Evolutionary conservation across 495 filamentous ascomycete genomes (phyloP), one percentile per base, ranked within the genome.

Genomic region (Aspergillus asperescens): DNA sequence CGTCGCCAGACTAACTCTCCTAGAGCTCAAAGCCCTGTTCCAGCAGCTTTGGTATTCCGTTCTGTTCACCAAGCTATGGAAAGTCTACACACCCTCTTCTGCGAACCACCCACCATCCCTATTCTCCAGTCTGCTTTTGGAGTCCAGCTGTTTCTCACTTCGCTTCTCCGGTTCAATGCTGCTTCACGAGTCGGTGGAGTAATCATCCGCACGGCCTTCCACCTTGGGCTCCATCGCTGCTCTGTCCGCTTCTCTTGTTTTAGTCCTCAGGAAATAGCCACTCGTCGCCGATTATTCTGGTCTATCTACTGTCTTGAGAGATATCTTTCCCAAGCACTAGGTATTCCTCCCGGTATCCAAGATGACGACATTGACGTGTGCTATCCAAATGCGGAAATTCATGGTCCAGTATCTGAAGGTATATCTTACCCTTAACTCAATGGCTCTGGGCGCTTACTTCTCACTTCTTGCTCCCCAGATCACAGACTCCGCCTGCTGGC

Each of bases 341-440:
- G 76, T 0, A 63, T 76, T 6, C 76, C 76, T n/a, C 61, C 78
- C 9, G 62, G 67, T n/a, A 71, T 79, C 38, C 65, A 68, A 44
- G 74, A 78, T 60, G 73, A 77, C 54, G 76, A 79, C 51, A 67
- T 78, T 39, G 76, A 79, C 51, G 76, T 79, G 7, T 79, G 76
- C 52, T 74, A 74, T 49, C 76, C 69, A 0, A 66, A 66, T 8
- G 53, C 56, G 9, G 74, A 77, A 51, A 56, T 58, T 32, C 70
- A 73, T 45, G 38, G 40, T 29, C 34, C 32, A n/a, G 49, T n/a
- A 15, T 38, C 31, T 1, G 35, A 50, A 9, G 59, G 57, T 56
- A 54, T 16, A 37, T 7, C n/a, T 31, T 32, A 27, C 29, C 40
- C 9, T 47, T 12, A 13, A 20, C 15, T 27, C 19, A 15, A 40